Percentiles rank a stretch among this genome's conserved stretches.
Evolutionary conservation across 78 protist genomes (phyloP).

Genomic region (Salpingoeca rosetta): DNA sequence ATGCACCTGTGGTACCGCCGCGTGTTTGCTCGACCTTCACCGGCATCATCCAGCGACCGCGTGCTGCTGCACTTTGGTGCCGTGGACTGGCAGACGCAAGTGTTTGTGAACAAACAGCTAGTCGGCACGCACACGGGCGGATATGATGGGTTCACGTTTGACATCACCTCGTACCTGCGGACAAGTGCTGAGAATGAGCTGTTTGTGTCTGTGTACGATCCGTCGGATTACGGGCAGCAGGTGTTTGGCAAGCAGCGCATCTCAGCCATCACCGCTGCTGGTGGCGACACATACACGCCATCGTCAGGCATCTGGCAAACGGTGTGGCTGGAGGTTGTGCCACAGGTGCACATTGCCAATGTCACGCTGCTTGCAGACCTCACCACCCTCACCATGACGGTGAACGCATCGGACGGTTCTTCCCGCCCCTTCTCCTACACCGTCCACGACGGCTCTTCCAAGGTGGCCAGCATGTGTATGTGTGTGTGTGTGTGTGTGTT

Average conservation of each 20-base stretch:
- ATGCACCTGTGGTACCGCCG: conserved; percentile 19
- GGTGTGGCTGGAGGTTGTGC: conserved; percentile 32
- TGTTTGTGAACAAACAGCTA: conserved; percentile 7
- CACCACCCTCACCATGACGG: neutral
- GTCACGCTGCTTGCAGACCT: neutral
- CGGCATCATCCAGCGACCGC: neutral
- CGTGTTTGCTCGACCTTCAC: neutral
- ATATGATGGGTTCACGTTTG: conserved; percentile 16
- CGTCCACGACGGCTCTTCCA: no score
- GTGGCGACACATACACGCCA: conserved; percentile 40
- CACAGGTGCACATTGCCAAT: neutral
- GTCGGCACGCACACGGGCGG: conserved; percentile 25
- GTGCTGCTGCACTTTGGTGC: conserved; percentile 36
- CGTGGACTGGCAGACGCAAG: conserved; percentile 31
- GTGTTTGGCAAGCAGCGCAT: conserved; percentile 27
- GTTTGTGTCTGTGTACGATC: conserved; percentile 17
- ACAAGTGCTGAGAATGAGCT: no score
- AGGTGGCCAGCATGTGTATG: no score
- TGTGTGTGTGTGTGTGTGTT: no score
- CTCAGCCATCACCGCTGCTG: conserved; percentile 3
- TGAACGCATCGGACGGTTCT: neutral
- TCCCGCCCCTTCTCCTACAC: neutral
- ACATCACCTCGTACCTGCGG: conserved; percentile 22
- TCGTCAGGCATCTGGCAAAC: conserved; percentile 39
- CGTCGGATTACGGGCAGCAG: conserved; percentile 18